Conservation (phyloP, 179 eudicot species). For the Amaranthus tricolor region DNA sequence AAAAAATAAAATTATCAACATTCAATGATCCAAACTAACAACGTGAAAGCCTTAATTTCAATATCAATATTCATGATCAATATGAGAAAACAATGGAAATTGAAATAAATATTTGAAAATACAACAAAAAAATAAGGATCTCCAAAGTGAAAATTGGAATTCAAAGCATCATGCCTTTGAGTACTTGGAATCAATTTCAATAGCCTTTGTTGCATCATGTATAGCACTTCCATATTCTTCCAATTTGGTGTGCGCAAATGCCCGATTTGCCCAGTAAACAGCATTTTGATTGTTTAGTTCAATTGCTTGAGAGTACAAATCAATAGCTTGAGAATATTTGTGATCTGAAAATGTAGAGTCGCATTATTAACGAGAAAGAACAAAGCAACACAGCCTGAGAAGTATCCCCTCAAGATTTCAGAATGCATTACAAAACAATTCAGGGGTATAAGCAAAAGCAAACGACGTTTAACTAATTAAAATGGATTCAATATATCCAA, state of each 20-base stretch:
- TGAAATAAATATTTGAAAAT: background rate
- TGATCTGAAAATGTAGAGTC: slow-evolving; percentile 45
- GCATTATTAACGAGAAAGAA: background rate
- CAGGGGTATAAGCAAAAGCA: background rate
- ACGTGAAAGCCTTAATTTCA: no score
- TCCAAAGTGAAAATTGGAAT: background rate
- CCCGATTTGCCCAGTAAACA: slow-evolving; percentile 97
- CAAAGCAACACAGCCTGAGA: background rate
- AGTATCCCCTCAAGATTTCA: background rate
- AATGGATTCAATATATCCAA: background rate
- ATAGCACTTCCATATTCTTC: slow-evolving; percentile 97
- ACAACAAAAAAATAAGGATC: background rate
- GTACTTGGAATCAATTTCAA: slow-evolving; percentile 86
- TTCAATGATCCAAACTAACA: background rate
- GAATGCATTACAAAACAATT: background rate
- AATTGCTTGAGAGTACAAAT: slow-evolving; percentile 79
- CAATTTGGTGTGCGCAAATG: slow-evolving; percentile 89
- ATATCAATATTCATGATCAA: background rate
- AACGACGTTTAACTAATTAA: background rate
- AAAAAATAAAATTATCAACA: background rate
- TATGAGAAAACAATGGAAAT: background rate
- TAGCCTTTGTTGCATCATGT: slow-evolving; percentile 79
- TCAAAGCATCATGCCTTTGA: slow-evolving; percentile 59
- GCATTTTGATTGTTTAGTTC: slow-evolving; percentile 67
- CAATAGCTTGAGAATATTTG: slow-evolving; percentile 85